Base-by-base conservation (phyloP, 495 filamentous ascomycete species). In the Aspergillus bridgeri region DNA sequence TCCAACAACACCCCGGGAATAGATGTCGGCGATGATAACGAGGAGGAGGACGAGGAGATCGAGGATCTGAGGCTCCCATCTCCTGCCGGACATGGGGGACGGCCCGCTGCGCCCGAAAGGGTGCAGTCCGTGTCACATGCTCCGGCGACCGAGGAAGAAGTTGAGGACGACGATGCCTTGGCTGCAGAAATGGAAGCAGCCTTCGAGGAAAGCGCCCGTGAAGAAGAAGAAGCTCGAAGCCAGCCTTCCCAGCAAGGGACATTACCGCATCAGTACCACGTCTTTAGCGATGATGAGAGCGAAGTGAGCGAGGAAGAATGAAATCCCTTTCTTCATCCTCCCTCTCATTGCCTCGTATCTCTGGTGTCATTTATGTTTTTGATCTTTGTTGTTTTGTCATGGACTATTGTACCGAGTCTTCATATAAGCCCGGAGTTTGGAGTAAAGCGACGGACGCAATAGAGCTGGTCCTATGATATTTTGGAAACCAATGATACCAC, bases 261-360 rank as follows among this genome's bases (percentile, higher is more conserved):
- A 3, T 42, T 62, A 2, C 62, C 65, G n/a, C 61, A 67, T 22
- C 68, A 69, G 25, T 78, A 74, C 43, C 56, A 61, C 55, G 64
- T 73, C 24, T 58, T 65, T 19, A 78, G 75, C 58, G 75, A 79
- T 21, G 77, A 80, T 57, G 77, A 80, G 59, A 80, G 77, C 47
- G 77, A 80, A 58, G 72, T 80, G 22, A 80, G 77, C 42, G 77
- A 80, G 57, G 77, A 80, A 58, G 77, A 80, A 60, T 80, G 58
- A 73, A 27, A 19, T n/a, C 15, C 46, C n/a, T 19, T 58, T 49
- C 47, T 48, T 27, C 53, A 49, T 52, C 46, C 54, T 45, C 53
- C n/a, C n/a, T n/a, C 51, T 56, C 61, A 42, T 55, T 58, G 55
- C 60, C 58, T 55, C 47, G 52, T 42, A 52, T 54, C 53, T 54